A percentile compares a stretch with the other conserved stretches of the same genome.
These are phyloP conservation scores for Hymenoscyphus salicellus DNA, from an alignment of 2,329 filamentous ascomycete species.

Conservation along the genomic window DNA sequence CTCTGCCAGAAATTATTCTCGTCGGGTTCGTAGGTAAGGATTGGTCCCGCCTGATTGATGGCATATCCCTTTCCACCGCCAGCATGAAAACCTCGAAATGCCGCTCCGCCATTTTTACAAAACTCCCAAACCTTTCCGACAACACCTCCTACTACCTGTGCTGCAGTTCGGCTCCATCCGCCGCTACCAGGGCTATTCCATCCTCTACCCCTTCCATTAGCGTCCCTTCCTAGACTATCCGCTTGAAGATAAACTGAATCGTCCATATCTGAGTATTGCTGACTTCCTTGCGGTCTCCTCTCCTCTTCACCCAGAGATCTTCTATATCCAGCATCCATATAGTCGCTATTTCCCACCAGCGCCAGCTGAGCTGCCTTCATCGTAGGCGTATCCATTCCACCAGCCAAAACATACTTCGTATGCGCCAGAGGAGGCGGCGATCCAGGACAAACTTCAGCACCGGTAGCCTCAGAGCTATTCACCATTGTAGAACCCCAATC, in stretches of 20 bases:
- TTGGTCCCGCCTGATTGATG: slow-evolving; percentile 14
- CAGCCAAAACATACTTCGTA: slow-evolving; percentile 49
- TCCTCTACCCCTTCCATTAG: slow-evolving; percentile 24
- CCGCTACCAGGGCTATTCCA: slow-evolving; percentile 29
- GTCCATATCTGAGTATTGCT: slow-evolving; percentile 17
- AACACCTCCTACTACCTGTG: slow-evolving; percentile 47
- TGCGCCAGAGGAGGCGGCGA: slow-evolving; percentile 47
- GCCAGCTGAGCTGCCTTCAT: slow-evolving; percentile 34
- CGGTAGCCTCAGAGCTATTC: slow-evolving; percentile 13
- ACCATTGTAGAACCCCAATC: slow-evolving; percentile 19
- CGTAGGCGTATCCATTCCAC: slow-evolving; percentile 47
- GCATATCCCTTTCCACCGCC: slow-evolving; percentile 72
- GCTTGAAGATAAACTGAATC: slow-evolving; percentile 18
- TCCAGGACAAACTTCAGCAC: slow-evolving; percentile 20
- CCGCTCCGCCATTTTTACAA: slow-evolving; percentile 58
- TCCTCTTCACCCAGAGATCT: slow-evolving; percentile 23
- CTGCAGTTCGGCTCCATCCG: slow-evolving; percentile 57
- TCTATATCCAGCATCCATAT: slow-evolving; percentile 41
- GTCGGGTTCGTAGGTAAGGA: slow-evolving; percentile 10
- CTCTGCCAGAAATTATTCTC: slow-evolving; percentile 12
- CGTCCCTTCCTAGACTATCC: slow-evolving; percentile 23
- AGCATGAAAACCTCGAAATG: slow-evolving; percentile 82
- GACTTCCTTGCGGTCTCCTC: background rate
- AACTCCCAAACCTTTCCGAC: slow-evolving; percentile 82
- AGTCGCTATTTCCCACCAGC: slow-evolving; percentile 35